These are phyloP conservation scores for Sordariomycetes sp. DNA, from an alignment of 2,329 filamentous ascomycete species.

Conservation along the genomic window DNA sequence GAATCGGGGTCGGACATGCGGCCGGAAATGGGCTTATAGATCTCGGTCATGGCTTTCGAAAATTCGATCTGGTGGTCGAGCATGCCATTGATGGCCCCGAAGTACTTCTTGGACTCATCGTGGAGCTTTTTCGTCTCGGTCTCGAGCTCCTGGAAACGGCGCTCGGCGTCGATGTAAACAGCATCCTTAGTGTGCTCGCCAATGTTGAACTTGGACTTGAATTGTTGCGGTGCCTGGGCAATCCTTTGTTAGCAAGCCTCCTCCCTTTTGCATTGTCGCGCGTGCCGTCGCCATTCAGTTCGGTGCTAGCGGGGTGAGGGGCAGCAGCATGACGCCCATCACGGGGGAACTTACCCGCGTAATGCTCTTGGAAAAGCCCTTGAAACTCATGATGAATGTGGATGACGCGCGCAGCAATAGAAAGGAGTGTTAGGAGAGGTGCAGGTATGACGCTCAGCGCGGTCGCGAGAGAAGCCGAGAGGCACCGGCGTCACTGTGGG, in stretches of 20 bases:
- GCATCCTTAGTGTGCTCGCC: slow-evolving; percentile 93
- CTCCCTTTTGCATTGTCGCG: not conserved
- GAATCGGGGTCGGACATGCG: slow-evolving; percentile 89
- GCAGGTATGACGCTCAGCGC: not conserved
- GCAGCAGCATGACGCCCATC: slow-evolving; percentile 8
- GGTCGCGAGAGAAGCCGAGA: slow-evolving; percentile 1
- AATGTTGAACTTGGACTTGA: slow-evolving; percentile 89
- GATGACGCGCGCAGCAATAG: not conserved
- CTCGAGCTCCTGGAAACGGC: slow-evolving; percentile 89
- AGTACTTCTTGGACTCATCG: slow-evolving; percentile 96
- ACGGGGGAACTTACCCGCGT: slow-evolving; percentile 57
- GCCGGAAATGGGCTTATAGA: slow-evolving; percentile 97
- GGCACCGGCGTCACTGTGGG: not conserved
- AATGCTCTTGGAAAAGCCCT: slow-evolving; percentile 87
- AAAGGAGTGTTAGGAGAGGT: not conserved
- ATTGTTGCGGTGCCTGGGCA: slow-evolving; percentile 70
- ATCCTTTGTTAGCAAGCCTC: not conserved
- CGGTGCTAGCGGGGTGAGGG: slow-evolving; percentile 18
- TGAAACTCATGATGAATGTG: slow-evolving; percentile 75
- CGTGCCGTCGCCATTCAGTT: too few relatives aligned
- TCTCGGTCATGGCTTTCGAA: slow-evolving; percentile 87
- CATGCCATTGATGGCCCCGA: slow-evolving; percentile 97
- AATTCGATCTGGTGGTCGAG: slow-evolving; percentile 96
- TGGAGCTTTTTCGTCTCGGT: slow-evolving; percentile 93
- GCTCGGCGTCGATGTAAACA: slow-evolving; percentile 89